These are phyloP conservation scores for Phytophthora pisi DNA, from an alignment of 352 stramenopile species.

Conservation along the genomic window DNA sequence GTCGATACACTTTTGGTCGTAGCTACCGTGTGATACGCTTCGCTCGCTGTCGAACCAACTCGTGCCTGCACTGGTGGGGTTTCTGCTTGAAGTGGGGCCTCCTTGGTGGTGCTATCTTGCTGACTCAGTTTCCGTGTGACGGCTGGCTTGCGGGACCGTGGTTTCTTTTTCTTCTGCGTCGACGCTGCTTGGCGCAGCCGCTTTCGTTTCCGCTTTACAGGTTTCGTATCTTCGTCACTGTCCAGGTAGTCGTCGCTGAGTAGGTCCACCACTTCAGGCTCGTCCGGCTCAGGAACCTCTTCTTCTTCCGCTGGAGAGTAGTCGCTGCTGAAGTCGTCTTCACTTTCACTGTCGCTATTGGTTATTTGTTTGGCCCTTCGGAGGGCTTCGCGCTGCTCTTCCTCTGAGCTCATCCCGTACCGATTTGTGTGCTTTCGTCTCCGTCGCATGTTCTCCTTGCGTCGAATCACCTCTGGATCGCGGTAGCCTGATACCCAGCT, in stretches of 20 bases:
- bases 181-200: slow-evolving; percentile 23
- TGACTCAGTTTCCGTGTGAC: slow-evolving; percentile 29
- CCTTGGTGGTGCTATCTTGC: background rate
- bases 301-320: slow-evolving; percentile 51
- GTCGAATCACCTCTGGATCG: slow-evolving; percentile 59
- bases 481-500: slow-evolving; percentile 63
- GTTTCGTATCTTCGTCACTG: slow-evolving; percentile 28
- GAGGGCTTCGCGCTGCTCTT: slow-evolving; percentile 48
- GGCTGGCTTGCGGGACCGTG: slow-evolving; percentile 24
- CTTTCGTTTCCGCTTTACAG: slow-evolving; percentile 33
- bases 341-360: slow-evolving; percentile 44
- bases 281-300: slow-evolving; percentile 38
- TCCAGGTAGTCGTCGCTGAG: slow-evolving; percentile 60
- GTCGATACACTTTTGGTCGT: slow-evolving; percentile 7
- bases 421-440: slow-evolving; percentile 42
- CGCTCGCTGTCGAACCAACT: background rate
- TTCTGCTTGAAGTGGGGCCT: background rate
- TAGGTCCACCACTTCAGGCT: slow-evolving; percentile 42
- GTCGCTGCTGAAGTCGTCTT: slow-evolving; percentile 44
- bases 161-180: slow-evolving; percentile 31
- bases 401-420: slow-evolving; percentile 46
- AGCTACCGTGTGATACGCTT: slow-evolving; percentile 2
- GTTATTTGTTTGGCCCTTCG: slow-evolving; percentile 48
- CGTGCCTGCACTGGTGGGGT: background rate
- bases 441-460: slow-evolving; percentile 58